phyloP scores from a whole-genome alignment of 169 alveolate genomes.

The Plasmodium vivax region DNA sequence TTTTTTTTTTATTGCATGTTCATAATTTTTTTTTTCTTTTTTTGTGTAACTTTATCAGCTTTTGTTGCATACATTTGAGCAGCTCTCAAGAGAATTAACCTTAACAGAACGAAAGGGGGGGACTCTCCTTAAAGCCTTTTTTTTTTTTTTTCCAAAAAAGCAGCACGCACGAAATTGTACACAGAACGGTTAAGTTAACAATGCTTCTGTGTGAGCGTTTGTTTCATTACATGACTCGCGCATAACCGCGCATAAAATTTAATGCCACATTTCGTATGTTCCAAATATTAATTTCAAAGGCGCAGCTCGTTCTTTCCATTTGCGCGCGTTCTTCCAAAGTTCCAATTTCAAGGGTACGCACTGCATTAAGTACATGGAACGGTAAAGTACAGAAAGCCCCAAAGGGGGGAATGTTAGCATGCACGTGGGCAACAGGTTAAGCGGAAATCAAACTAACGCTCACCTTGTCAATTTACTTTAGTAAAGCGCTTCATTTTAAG shows the following conservation, averaged over 20 bases:
- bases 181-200: neutral
- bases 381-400: neutral
- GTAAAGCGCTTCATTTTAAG: neutral
- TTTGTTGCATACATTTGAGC: slow-evolving; percentile 14
- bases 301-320: neutral
- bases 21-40: slow-evolving; percentile 22
- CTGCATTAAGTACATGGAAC: neutral
- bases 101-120: neutral
- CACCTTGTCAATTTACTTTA: neutral
- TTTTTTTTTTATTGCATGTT: slow-evolving; percentile 37
- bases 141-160: neutral
- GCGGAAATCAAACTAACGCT: neutral
- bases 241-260: neutral
- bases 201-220: neutral
- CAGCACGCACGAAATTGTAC: neutral
- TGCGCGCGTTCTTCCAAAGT: neutral
- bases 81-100: neutral
- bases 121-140: neutral
- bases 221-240: neutral
- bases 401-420: neutral
- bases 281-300: neutral
- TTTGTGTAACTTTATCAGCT: neutral
- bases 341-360: neutral
- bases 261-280: neutral
- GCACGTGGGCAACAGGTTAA: neutral